Evolutionary conservation across 2,329 filamentous ascomycete genomes (phyloP), one percentile per base, ranked within the genome.

Genomic region (Ophidiomyces ophidiicola): DNA sequence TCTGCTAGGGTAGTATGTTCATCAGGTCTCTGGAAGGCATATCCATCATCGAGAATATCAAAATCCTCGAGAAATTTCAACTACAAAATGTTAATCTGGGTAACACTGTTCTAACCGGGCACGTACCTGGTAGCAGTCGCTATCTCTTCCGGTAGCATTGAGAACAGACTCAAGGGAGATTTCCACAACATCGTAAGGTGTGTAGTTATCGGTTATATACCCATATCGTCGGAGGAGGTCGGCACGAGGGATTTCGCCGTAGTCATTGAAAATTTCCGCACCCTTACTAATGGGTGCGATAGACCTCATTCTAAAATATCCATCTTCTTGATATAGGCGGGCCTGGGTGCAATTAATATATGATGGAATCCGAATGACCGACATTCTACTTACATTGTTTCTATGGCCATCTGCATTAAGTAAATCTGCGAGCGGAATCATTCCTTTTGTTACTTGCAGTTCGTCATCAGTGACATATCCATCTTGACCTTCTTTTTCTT

Each of bases 391-490:
- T 50, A 80, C 81, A 49, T 94, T 93, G 58, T 90, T 90, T 47
- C 66, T 63, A 46, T 85, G 77, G 3, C 82, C 85, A 56, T 94
- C 83, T 0, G 86, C 84, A 52, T 93, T 94, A 21, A 94, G 69
- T 53, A 93, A 78, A 55, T 94, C 87, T 1, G 86, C 86, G 66
- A 94, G 73, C 1, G 86, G 85, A 0, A 94, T 81, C 83, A 94
- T 90, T 37, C 82, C 86, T 61, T 93, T 83, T 12, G 70, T 64
- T 2, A 78, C 68, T 24, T 81, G 77, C 41, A 79, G 76, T 1
- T 80, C 68, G 65, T 78, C 80, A 30, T 74, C 76, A 17, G 77
- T 76, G 45, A 68, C 50, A 35, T 68, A 63, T 3, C 65, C 63
- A 25, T 65, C 63, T 5, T 72, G 64, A 5, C 60, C 39, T 17